phyloP scores from a whole-genome alignment of 306 rosid species.

The Arachis hypogaea region DNA sequence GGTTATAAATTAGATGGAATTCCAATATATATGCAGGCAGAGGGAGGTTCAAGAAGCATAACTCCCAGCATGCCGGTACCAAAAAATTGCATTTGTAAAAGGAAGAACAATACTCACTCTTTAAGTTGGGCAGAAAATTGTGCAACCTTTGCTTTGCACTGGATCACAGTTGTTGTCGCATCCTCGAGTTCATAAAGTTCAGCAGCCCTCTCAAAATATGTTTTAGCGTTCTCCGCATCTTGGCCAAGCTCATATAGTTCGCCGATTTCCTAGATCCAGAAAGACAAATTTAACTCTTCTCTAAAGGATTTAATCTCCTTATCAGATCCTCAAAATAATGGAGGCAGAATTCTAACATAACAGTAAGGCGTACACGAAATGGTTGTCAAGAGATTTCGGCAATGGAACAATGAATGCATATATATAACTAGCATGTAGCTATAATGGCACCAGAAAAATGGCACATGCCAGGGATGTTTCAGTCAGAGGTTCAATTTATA shows the following conservation, averaged over 20 bases:
- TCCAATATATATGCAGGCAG: conserved; percentile 22
- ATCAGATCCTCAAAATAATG: conserved; percentile 21
- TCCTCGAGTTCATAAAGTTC: conserved; percentile 47
- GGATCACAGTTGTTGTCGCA: conserved; percentile 52
- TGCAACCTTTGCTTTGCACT: conserved; percentile 61
- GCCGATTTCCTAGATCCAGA: conserved; percentile 53
- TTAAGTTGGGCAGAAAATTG: conserved; percentile 58
- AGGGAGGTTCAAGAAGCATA: conserved; percentile 30
- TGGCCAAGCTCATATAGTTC: conserved; percentile 47
- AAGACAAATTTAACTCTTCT: conserved; percentile 27
- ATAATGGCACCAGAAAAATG: not conserved
- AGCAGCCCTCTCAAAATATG: conserved; percentile 54
- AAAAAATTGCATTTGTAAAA: conserved; percentile 17
- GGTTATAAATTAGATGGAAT: conserved; percentile 1
- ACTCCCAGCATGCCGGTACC: not conserved
- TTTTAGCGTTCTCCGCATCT: conserved; percentile 46
- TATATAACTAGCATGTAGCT: not conserved
- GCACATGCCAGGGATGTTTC: not conserved
- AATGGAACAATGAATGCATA: not conserved
- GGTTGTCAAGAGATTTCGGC: conserved; percentile 11
- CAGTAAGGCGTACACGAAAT: conserved; percentile 2
- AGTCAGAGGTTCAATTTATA: not conserved
- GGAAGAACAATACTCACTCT: conserved; percentile 47
- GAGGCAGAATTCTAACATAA: conserved; percentile 8
- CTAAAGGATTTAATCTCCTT: conserved; percentile 16